These are phyloP conservation scores for Termitomyces sp. DNA, from an alignment of 768 basidiomycete species.

Conservation along the genomic window DNA sequence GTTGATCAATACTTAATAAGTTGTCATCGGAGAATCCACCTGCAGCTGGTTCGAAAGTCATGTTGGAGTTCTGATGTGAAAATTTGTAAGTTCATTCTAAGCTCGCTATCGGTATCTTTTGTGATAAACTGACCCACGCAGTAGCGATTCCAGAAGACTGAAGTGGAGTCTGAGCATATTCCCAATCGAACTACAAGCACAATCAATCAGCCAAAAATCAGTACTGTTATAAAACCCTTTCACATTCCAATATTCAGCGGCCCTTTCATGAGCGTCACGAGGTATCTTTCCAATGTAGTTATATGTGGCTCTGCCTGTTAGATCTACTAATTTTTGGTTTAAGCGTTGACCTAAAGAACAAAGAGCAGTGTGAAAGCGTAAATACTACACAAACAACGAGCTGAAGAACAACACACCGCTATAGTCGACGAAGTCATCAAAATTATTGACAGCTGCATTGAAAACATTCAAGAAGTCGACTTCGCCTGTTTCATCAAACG, in stretches of 20 bases:
- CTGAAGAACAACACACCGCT: slow-evolving; percentile 29
- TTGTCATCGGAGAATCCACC: no score
- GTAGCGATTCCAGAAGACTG: neutral
- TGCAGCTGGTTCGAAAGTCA: no score
- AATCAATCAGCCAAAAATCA: no score
- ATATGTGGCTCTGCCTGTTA: slow-evolving; percentile 49
- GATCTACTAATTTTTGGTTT: slow-evolving; percentile 40
- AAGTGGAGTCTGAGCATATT: neutral
- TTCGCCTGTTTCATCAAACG: no score
- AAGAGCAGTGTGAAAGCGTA: neutral
- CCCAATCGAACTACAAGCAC: neutral
- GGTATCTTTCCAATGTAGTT: slow-evolving; percentile 41
- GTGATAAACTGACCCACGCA: neutral
- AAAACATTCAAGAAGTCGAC: no score
- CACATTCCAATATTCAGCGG: slow-evolving; percentile 28
- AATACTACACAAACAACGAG: no score
- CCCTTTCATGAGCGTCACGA: slow-evolving; percentile 38
- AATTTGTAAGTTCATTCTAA: no score
- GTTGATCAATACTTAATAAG: no score
- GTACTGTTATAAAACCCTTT: no score
- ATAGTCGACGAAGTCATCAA: slow-evolving; percentile 28
- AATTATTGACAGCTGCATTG: no score
- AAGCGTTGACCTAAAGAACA: slow-evolving; percentile 36
- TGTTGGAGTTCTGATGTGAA: no score
- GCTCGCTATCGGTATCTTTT: neutral